Base-by-base conservation (phyloP, 768 basidiomycete species). In the Russula olivacea region DNA sequence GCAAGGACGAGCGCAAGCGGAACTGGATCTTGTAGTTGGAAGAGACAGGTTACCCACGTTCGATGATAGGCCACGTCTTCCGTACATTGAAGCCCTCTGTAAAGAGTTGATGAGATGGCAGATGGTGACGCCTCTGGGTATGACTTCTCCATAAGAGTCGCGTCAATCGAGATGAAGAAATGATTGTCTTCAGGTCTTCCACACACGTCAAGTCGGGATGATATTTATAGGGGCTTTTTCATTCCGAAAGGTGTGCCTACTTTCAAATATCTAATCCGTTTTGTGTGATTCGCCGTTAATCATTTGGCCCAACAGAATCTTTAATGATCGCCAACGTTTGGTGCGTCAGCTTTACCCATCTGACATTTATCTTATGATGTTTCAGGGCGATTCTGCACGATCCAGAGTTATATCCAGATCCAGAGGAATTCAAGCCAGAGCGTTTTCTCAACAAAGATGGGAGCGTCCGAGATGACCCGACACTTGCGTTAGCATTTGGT, bases 1-100 rank as follows among this genome's bases (percentile, higher is more conserved):
- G 14, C 61, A 64, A 53, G 55, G 19, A 19, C 57, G 53, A 11
- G 65, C 65, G 2, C 65, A 74, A 62, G 65, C 34, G 11, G 72
- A 75, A 48, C 59, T 75, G 15, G 72, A 73, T 55, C 30, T 41
- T 7, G 68, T 73, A 36, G 41, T 73, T 3, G 72, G 71, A 12
- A 28, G 58, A 30, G 65, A 69, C 9, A 55, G 73, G 36, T 51
- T 75, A 14, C 74, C 74, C 2, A 69, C 64, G 17, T 65, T 72
- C 25, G 55, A 57, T 4, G 73, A 74, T 48, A 62, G 70, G 28
- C 40, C 48, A 19, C 30, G 56, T 12, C 52, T 53, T 36, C 52
- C 52, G 1, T 53, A 53, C 34, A 15, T 53, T 4, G 52, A 53
- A 36, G 52, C 52, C 11, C 21, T 53, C n/a, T 53, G 52, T 32